Evolutionary conservation across 306 rosid species (phyloP), one percentile per base, ranked within the genome.

Genomic region (Astragalus membranaceus): DNA sequence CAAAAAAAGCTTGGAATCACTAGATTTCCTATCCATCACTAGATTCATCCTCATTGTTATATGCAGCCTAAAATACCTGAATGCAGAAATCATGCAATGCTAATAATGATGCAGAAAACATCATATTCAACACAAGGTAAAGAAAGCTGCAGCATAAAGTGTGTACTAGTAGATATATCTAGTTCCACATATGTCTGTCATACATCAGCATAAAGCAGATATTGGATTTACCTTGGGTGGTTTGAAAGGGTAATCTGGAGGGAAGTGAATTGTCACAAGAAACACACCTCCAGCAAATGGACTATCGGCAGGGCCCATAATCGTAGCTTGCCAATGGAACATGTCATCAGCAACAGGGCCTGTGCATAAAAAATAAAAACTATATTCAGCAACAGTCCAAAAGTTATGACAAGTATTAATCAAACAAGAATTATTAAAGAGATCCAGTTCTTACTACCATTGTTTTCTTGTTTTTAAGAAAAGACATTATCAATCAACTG

Each of bases 191-290:
- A 32, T 26, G 47, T 14, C n/a, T 13, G 43, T 39, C 37, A 64
- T 4, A 53, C 9, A 8, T 54, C 33, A 6, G 10, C 55, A 66
- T 35, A 53, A 32, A 64, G 37, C 2, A 36, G 12, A 43, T 3
- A 6, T 33, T 44, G 41, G 36, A 26, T 56, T 64, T 66, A 84
- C 85, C 85, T 84, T 84, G 11, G 88, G 88, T 42, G 85, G 88
- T 47, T 81, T 84, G 71, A 84, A 84, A 43, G 88, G 88, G 67
- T 84, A 84, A 58, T 84, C 88, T 17, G 86, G 86, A 46, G 86
- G 82, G 72, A 82, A 82, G 53, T 79, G 81, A 61, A 84, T 84
- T 30, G 47, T 36, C 64, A 84, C 84, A 37, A 71, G 67, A 62
- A 84, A 81, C 49, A 84, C 83, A 17, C 85, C 88, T 16, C 84